A percentile compares a stretch with the other conserved stretches of the same genome.
Conservation (phyloP, 768 basidiomycete species). For the Tulasnella sp. region DNA sequence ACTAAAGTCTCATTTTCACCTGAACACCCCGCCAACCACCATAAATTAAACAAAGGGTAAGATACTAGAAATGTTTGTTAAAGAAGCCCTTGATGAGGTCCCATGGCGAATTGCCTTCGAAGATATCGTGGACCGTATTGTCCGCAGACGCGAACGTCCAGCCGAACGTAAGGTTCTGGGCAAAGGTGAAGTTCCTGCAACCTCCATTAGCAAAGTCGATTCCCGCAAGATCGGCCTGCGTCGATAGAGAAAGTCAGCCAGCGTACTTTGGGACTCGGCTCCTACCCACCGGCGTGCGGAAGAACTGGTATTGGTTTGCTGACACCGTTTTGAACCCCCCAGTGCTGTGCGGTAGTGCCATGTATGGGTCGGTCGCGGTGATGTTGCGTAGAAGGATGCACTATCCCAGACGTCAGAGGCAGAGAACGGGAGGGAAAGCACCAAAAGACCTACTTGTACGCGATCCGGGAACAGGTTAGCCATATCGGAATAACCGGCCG, state of each 20-base stretch:
- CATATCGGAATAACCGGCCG: conserved; percentile 15
- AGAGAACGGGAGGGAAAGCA: neutral
- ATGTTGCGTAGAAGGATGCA: conserved; percentile 29
- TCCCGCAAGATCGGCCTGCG: neutral
- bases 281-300: neutral
- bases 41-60: too few species aligned
- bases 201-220: neutral
- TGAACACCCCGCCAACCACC: too few species aligned
- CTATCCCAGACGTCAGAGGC: too few species aligned
- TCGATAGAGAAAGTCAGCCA: neutral
- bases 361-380: conserved; percentile 25
- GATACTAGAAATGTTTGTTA: too few species aligned
- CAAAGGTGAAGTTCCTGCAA: neutral
- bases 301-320: conserved; percentile 22
- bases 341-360: conserved; percentile 28
- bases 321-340: conserved; percentile 25
- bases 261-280: neutral
- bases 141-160: neutral
- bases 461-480: conserved; percentile 20
- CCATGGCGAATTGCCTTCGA: too few species aligned
- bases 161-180: conserved; percentile 2
- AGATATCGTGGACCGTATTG: neutral
- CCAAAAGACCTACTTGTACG: conserved; percentile 7
- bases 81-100: too few species aligned
- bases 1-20: too few species aligned